These are phyloP conservation scores for Galerina sulciceps DNA, from an alignment of 768 basidiomycete species.

Conservation along the genomic window DNA sequence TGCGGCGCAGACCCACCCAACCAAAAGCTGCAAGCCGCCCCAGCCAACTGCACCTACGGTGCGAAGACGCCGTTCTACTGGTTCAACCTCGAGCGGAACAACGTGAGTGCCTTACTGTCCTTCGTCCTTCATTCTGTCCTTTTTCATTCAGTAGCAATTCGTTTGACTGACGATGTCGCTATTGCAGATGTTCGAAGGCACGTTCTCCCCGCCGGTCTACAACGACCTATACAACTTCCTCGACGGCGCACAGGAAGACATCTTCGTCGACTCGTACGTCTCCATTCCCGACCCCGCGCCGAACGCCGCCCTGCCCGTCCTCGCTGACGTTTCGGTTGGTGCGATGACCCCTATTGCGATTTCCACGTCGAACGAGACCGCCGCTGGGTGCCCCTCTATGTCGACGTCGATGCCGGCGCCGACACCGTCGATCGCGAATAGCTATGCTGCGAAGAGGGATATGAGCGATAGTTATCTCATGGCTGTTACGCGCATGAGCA, in stretches of 20 bases:
- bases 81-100: slow-evolving; percentile 66
- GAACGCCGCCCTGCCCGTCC: slow-evolving; percentile 37
- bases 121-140: neutral
- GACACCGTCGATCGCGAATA: neutral
- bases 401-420: neutral
- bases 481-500: slow-evolving; percentile 15
- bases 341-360: no score
- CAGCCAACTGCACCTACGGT: slow-evolving; percentile 74
- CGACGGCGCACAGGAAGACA: slow-evolving; percentile 76
- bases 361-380: neutral
- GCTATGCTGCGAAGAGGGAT: neutral
- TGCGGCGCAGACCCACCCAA: slow-evolving; percentile 64
- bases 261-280: slow-evolving; percentile 64
- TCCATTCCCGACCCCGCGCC: slow-evolving; percentile 50
- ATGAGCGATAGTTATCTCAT: neutral
- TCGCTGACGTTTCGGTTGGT: slow-evolving; percentile 23
- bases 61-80: slow-evolving; percentile 75
- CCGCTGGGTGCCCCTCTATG: neutral
- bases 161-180: neutral
- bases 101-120: slow-evolving; percentile 47
- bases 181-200: slow-evolving; percentile 65
- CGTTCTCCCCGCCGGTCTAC: slow-evolving; percentile 66
- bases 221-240: slow-evolving; percentile 70
- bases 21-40: slow-evolving; percentile 43
- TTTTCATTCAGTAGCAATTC: neutral